A percentile compares a stretch with the other conserved stretches of the same genome.
These are phyloP conservation scores for Escallonia rubra DNA, from an alignment of 129 eudicot genomes.

Conservation along the genomic window DNA sequence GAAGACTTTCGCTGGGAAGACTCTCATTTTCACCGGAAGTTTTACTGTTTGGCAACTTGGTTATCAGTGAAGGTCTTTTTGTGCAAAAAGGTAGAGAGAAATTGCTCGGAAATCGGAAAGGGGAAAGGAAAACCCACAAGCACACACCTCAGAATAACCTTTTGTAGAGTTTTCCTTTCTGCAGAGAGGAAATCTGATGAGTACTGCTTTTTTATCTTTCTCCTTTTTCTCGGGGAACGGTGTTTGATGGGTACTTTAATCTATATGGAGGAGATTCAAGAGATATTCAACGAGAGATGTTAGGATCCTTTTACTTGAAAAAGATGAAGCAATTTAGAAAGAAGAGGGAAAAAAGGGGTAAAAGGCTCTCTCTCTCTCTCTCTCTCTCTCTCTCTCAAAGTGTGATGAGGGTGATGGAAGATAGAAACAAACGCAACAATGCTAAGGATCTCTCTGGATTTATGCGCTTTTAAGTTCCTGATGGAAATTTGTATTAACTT, in stretches of 20 bases:
- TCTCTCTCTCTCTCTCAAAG: neutral
- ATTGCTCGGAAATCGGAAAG: neutral
- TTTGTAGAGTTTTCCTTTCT: neutral
- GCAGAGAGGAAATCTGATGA: neutral
- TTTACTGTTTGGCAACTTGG: constrained; percentile 1
- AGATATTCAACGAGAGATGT: neutral
- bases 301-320: neutral
- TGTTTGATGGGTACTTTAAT: neutral
- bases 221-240: neutral
- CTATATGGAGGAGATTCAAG: constrained; percentile 19
- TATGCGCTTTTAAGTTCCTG: constrained; percentile 2
- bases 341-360: neutral
- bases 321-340: neutral
- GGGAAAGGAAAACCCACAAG: neutral
- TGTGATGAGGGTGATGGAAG: neutral
- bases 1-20: neutral
- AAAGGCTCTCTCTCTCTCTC: neutral
- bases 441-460: constrained; percentile 1
- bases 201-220: neutral
- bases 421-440: neutral
- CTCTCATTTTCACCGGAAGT: neutral
- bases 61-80: constrained; percentile 12
- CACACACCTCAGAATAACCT: neutral
- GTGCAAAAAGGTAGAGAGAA: neutral
- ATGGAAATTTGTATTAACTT: neutral